Evolutionary conservation across 768 basidiomycete species (phyloP).

Genomic region (Sutorius australiensis): DNA sequence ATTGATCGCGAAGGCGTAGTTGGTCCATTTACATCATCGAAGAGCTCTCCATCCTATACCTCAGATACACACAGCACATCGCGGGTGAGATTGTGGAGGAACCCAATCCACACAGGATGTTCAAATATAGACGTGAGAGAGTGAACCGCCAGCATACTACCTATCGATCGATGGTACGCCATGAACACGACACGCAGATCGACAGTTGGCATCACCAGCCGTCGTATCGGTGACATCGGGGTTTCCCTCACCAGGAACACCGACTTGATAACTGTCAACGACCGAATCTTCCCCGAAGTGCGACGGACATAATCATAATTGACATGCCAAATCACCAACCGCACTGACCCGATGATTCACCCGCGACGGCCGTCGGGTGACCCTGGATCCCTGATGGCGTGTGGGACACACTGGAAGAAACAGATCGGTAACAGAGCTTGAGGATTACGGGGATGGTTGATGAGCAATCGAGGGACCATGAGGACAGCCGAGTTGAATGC

Average conservation of each 20-base stretch:
- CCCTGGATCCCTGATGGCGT: background rate
- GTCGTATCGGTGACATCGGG: background rate
- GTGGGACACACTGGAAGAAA: background rate
- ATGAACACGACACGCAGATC: background rate
- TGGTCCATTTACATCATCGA: background rate
- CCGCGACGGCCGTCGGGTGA: background rate
- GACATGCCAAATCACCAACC: background rate
- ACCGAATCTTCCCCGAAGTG: background rate
- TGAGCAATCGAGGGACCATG: background rate
- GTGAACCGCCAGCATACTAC: background rate
- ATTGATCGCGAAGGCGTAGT: constrained; percentile 8
- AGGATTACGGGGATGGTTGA: background rate
- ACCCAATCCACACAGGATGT: background rate
- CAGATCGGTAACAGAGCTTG: background rate
- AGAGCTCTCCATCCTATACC: constrained; percentile 1
- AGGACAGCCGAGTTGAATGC: background rate
- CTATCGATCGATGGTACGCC: background rate
- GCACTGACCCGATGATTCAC: background rate
- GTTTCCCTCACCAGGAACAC: background rate
- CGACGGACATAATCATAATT: background rate
- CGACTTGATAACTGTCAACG: background rate
- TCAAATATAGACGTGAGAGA: background rate
- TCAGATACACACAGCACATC: background rate
- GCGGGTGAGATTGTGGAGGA: background rate
- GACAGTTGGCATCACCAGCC: too few species aligned